These are phyloP conservation scores for Phialophora chinensis DNA, from an alignment of 2,329 filamentous ascomycete species.

Conservation along the genomic window DNA sequence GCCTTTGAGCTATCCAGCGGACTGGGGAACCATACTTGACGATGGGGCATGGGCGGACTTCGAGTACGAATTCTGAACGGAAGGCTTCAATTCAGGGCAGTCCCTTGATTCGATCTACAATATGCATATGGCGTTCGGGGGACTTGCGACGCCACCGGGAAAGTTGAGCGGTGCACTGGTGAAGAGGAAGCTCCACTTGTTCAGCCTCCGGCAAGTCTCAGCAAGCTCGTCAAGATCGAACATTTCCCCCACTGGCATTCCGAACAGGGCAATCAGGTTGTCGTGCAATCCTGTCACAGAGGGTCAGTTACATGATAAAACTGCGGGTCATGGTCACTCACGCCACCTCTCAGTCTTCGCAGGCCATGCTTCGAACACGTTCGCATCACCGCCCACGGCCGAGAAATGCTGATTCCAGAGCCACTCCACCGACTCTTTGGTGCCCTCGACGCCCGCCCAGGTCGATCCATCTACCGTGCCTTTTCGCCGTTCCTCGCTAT, in stretches of 20 bases:
- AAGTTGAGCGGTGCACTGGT: constrained; percentile 52
- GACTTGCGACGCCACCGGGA: constrained; percentile 50
- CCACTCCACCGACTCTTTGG: constrained; percentile 66
- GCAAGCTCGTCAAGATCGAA: constrained; percentile 49
- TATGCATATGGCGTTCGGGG: constrained; percentile 37
- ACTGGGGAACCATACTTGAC: constrained; percentile 31
- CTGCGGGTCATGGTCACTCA: constrained; percentile 14
- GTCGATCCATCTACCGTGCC: constrained; percentile 44
- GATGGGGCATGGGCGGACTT: constrained; percentile 32
- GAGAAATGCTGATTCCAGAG: constrained; percentile 72
- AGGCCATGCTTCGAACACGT: constrained; percentile 69
- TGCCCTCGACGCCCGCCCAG: constrained; percentile 59
- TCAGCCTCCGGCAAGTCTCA: constrained; percentile 43
- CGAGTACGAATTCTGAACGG: constrained; percentile 28
- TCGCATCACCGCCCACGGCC: constrained; percentile 67
- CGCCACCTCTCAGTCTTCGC: constrained; percentile 43
- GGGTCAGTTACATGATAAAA: neutral
- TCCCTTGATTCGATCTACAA: constrained; percentile 18
- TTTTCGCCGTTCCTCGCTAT: constrained; percentile 42
- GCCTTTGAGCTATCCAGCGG: constrained; percentile 26
- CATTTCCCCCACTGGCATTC: constrained; percentile 40
- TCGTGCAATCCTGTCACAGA: constrained; percentile 36
- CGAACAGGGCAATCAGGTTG: constrained; percentile 38
- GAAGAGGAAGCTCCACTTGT: constrained; percentile 50
- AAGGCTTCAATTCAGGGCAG: neutral